Percentiles rank a stretch among this genome's conserved stretches.
Evolutionary conservation across 495 filamentous ascomycete species (phyloP).

Genomic region (Penicillium odoratum): DNA sequence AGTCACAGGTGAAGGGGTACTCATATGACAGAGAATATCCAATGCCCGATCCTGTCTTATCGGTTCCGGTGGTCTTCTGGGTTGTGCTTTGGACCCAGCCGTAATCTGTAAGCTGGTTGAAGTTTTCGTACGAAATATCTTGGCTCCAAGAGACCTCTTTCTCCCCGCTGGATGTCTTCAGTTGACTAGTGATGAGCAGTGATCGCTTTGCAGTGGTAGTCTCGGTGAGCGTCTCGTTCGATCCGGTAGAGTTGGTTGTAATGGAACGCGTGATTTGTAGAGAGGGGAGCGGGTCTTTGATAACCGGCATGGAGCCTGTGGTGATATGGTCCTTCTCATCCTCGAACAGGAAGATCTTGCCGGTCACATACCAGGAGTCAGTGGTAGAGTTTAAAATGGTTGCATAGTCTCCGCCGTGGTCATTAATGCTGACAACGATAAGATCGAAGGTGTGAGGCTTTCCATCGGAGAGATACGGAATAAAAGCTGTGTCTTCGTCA

Average conservation of each 20-base stretch:
- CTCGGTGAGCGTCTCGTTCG: background rate
- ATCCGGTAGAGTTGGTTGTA: background rate
- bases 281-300: background rate
- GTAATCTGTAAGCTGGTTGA: background rate
- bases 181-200: background rate
- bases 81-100: background rate
- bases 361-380: slow-evolving; percentile 1
- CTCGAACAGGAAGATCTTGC: slow-evolving; percentile 3
- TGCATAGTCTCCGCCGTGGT: background rate
- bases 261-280: background rate
- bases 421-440: background rate
- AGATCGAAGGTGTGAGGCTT: slow-evolving; percentile 2
- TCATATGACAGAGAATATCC: slow-evolving; percentile 3
- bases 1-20: slow-evolving; percentile 2
- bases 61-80: slow-evolving; percentile 1
- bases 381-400: background rate
- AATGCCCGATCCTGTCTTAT: background rate
- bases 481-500: background rate
- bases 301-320: slow-evolving; percentile 1
- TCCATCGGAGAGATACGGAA: slow-evolving; percentile 3
- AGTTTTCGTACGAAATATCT: slow-evolving; percentile 1
- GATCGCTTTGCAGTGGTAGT: background rate
- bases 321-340: background rate
- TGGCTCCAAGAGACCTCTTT: slow-evolving; percentile 1
- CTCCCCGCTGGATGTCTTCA: background rate